Evolutionary conservation across 129 eudicot species (phyloP).

Genomic region (Kitagawia praeruptora): DNA sequence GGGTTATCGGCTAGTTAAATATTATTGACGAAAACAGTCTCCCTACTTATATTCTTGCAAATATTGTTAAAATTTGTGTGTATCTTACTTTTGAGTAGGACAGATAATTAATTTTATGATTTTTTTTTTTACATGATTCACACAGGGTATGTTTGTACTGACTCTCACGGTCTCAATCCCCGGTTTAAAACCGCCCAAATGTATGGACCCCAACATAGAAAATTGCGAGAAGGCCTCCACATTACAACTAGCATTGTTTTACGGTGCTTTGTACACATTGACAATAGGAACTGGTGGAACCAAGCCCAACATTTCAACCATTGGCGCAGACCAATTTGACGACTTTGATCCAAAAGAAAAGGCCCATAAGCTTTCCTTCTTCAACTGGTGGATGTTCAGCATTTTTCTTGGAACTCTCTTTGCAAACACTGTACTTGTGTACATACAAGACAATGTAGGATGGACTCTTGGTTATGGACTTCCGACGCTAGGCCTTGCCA

Average conservation of each 20-base stretch:
- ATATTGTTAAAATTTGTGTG: too few species aligned
- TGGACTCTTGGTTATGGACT: constrained; percentile 88
- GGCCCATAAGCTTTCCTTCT: constrained; percentile 66
- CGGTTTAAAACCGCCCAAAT: constrained; percentile 49
- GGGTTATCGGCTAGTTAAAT: too few species aligned
- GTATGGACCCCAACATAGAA: constrained; percentile 27
- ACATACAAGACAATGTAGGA: constrained; percentile 79
- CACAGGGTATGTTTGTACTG: constrained; percentile 60
- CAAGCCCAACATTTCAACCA: constrained; percentile 79
- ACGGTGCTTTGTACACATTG: constrained; percentile 54
- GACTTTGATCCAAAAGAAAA: constrained; percentile 66
- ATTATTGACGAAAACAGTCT: too few species aligned
- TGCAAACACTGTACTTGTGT: constrained; percentile 61
- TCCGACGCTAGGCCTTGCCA: constrained; percentile 51
- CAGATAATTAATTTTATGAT: not conserved
- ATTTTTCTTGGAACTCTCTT: constrained; percentile 62
- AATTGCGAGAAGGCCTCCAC: constrained; percentile 54
- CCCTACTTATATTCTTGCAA: too few species aligned
- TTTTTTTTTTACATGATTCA: not conserved
- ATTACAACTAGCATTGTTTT: constrained; percentile 50
- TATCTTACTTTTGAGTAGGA: not conserved
- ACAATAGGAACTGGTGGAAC: constrained; percentile 87
- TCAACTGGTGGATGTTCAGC: constrained; percentile 93
- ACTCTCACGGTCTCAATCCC: constrained; percentile 65
- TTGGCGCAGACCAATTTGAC: constrained; percentile 87